Evolutionary conservation across 2,329 filamentous ascomycete species (phyloP).

Genomic region (Polychaeton citri): DNA sequence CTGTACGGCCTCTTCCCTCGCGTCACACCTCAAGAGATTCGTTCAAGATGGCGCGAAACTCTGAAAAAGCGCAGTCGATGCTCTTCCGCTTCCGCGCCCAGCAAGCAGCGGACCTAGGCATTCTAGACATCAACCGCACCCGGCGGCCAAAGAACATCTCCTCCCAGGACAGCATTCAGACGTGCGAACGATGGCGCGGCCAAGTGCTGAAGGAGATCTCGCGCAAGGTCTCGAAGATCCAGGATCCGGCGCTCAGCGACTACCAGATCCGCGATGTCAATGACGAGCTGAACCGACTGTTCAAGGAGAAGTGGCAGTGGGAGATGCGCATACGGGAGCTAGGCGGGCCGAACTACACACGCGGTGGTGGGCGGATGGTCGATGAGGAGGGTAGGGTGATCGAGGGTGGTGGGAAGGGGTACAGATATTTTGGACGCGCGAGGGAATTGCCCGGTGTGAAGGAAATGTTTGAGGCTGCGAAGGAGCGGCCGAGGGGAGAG

Average conservation of each 20-base stretch:
- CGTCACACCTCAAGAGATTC: no score
- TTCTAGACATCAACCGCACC: slow-evolving; percentile 82
- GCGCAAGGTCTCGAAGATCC: slow-evolving; percentile 91
- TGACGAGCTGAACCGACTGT: slow-evolving; percentile 98
- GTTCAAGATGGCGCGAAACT: slow-evolving; percentile 88
- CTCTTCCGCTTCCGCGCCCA: slow-evolving; percentile 98
- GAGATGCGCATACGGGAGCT: slow-evolving; percentile 90
- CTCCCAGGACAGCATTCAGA: slow-evolving; percentile 66
- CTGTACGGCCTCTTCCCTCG: no score
- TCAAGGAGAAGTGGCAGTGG: slow-evolving; percentile 99
- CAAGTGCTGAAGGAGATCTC: slow-evolving; percentile 95
- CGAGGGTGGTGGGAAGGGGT: slow-evolving; percentile 66
- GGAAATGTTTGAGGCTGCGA: slow-evolving; percentile 79
- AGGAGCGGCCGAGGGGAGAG: slow-evolving; percentile 38
- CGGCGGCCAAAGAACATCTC: slow-evolving; percentile 87
- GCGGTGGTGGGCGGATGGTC: slow-evolving; percentile 40
- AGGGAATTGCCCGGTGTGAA: slow-evolving; percentile 87
- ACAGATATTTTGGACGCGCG: slow-evolving; percentile 86
- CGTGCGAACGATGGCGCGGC: slow-evolving; percentile 95
- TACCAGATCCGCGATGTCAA: slow-evolving; percentile 97
- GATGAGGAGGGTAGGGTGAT: slow-evolving; percentile 45
- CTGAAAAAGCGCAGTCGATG: slow-evolving; percentile 98
- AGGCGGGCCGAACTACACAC: slow-evolving; percentile 96
- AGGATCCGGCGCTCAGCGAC: slow-evolving; percentile 81
- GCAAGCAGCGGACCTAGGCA: slow-evolving; percentile 89